phyloP scores from a whole-genome alignment of 257 asterid species.

The Avicennia marina region DNA sequence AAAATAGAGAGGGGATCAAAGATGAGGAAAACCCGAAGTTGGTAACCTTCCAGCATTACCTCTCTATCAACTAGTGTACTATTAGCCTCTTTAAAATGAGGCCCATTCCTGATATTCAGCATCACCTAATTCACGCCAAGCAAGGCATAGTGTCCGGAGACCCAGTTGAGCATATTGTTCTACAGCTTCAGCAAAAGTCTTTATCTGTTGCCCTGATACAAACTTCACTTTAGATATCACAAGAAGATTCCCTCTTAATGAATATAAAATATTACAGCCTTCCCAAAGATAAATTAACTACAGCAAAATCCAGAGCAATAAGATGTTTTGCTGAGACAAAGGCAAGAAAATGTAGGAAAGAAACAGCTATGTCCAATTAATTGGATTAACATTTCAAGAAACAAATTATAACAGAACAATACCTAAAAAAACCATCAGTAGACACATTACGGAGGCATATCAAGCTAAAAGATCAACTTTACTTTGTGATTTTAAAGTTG shows the following conservation, averaged over 20 bases:
- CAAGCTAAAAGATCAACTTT: no score
- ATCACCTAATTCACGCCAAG: slow-evolving; percentile 85
- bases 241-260: neutral
- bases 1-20: slow-evolving; percentile 4
- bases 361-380: no score
- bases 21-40: slow-evolving; percentile 7
- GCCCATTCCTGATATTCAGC: slow-evolving; percentile 94
- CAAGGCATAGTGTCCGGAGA: slow-evolving; percentile 89
- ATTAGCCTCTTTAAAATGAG: slow-evolving; percentile 83
- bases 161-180: slow-evolving; percentile 96
- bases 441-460: no score
- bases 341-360: no score
- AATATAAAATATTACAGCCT: no score
- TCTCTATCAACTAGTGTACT: slow-evolving; percentile 92
- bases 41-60: slow-evolving; percentile 34
- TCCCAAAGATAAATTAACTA: no score
- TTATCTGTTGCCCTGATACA: slow-evolving; percentile 78
- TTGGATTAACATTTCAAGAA: no score
- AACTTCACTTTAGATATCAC: slow-evolving; percentile 26
- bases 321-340: no score
- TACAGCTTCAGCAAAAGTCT: slow-evolving; percentile 78
- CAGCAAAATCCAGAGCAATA: no score
- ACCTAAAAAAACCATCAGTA: no score
- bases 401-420: no score
- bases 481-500: no score